Conservation (phyloP, 2,329 filamentous ascomycete genomes). For the Fusarium luffae region DNA sequence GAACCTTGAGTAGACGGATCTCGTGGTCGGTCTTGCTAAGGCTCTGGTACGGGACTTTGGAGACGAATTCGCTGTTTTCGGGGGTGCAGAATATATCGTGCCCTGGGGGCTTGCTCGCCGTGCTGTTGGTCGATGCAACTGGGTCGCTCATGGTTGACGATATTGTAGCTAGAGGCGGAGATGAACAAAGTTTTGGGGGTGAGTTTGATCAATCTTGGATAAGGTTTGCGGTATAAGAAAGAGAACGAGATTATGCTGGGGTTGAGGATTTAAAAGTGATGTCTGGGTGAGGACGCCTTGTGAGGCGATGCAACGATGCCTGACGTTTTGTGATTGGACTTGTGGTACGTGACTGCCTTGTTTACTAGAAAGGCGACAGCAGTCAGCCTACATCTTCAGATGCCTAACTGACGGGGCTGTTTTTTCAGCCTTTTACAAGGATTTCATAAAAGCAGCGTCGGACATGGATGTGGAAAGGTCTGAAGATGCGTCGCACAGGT, state of each 20-base stretch:
- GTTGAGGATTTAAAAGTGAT: neutral
- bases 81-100: slow-evolving; percentile 29
- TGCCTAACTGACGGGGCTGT: too few relatives aligned
- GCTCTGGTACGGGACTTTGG: fast-evolving
- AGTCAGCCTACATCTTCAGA: neutral
- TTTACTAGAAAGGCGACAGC: neutral
- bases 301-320: neutral
- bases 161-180: neutral
- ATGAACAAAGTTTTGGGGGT: neutral
- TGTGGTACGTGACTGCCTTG: neutral
- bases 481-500: too few relatives aligned
- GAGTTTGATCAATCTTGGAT: fast-evolving
- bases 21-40: neutral
- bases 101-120: neutral
- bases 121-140: fast-evolving
- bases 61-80: slow-evolving; percentile 12
- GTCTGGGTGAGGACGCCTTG: neutral
- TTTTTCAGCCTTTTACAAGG: too few relatives aligned
- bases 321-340: neutral
- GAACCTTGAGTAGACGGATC: slow-evolving; percentile 12
- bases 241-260: neutral
- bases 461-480: too few relatives aligned
- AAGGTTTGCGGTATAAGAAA: neutral
- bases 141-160: neutral
- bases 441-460: too few relatives aligned